Base-by-base conservation (phyloP, 352 stramenopile species). In the Phytophthora quininea region DNA sequence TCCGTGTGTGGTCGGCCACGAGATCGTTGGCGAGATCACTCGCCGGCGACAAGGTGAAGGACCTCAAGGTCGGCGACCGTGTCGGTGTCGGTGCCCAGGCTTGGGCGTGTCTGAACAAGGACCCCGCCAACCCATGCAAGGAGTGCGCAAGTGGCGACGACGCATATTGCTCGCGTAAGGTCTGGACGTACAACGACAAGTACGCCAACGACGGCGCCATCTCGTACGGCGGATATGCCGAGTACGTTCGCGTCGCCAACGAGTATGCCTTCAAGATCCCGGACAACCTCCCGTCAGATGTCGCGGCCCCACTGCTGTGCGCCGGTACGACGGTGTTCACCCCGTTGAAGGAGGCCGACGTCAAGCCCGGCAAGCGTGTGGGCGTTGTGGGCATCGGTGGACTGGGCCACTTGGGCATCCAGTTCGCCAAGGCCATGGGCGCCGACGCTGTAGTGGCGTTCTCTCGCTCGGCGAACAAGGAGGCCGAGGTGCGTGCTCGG, bases 31-130 rank as follows among this genome's bases (percentile, higher is more conserved):
- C 6, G 58, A 76, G 15, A 62, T 85, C 10, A 75, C 70, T 56
- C 10, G 70, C 56, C 1, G 77, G 77, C 3, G 33, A 62, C 1
- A 58, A 84, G 2, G 88, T 96, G 1, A 69, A 52, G 29, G 71
- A 75, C 19, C 76, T 92, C 49, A 74, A 80, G 33, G 80, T 92
- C 7, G 89, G 89, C 19, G 82, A 95, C 64, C 54, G 69, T 15
- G 84, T 90, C 3, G 88, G 89, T 43, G 86, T 96, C 31, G 89
- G 89, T 32, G 89, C 79, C 33, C 80, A 93, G 53, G 82, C 87
- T 30, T 84, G 80, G 58, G 73, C 72, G 10, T 95, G 88, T 61
- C 51, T 69, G n/a, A 71, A 80, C 40, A 78, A 89, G 54, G 71
- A 91, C 69, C 59, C 62, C 11, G 81, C 68, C 50, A 38, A 11